Evolutionary conservation across 257 asterid genomes (phyloP).

Genomic region (Voacanga thouarsii): DNA sequence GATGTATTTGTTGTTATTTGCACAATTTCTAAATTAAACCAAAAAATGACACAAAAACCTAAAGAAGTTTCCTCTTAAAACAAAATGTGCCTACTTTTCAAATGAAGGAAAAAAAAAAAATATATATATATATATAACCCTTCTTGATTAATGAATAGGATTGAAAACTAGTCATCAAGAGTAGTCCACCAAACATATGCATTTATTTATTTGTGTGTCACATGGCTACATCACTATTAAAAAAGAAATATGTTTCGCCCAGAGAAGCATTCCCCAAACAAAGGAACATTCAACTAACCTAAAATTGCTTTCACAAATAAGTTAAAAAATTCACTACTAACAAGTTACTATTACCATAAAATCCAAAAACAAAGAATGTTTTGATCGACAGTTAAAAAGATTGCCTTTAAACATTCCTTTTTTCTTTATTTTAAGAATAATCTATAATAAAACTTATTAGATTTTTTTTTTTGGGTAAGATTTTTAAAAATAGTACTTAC

Average conservation of each 20-base stretch:
- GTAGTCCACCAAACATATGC: neutral
- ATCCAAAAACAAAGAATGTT: neutral
- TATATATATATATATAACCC: too few relatives aligned
- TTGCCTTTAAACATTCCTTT: neutral
- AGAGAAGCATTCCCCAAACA: constrained; percentile 13
- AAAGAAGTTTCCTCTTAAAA: too few relatives aligned
- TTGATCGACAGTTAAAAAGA: neutral
- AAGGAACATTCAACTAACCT: constrained; percentile 1
- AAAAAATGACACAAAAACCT: too few relatives aligned
- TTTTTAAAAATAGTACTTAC: too few relatives aligned
- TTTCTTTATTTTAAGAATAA: neutral
- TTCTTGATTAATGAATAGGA: too few relatives aligned
- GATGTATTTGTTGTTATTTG: too few relatives aligned
- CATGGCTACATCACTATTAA: constrained; percentile 4
- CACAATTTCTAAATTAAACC: too few relatives aligned
- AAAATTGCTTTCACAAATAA: neutral
- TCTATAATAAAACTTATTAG: neutral
- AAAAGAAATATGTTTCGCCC: constrained; percentile 7
- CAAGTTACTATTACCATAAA: neutral
- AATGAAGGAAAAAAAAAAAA: too few relatives aligned
- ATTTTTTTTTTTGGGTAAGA: too few relatives aligned
- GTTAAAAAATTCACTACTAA: neutral
- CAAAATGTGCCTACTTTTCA: too few relatives aligned
- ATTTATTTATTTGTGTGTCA: neutral
- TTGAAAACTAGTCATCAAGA: neutral